Evolutionary conservation across 106 monocot genomes (phyloP), one percentile per base, ranked within the genome.

Genomic region (Triglochin maritima): DNA sequence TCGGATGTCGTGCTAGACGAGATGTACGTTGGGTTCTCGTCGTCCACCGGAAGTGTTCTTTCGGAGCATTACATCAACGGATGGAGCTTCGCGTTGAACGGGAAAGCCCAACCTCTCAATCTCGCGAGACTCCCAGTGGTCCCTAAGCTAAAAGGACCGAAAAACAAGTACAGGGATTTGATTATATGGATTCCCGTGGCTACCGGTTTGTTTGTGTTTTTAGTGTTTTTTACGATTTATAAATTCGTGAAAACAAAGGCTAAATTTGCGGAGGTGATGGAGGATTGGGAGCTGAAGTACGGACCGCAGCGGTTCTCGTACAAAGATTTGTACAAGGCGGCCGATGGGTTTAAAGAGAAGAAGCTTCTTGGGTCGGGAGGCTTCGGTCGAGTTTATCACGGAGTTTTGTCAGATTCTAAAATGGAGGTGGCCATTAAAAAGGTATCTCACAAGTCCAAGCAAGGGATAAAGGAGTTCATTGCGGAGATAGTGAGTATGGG

Each of bases 401-500:
- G 70, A 6, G 17, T 60, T 3, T 4, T 70, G 47, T 58, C 59
- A 15, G 3, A 13, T 4, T 9, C 15, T 8, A 59, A 70, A 5
- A 2, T 29, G 10, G 70, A 58, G 13, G 68, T 68, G 7, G 68
- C 68, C 9, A 57, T 68, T 11, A 68, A 68, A 13, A 68, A 57
- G 43, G 29, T 68, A 7, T 68, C 68, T 56, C 68, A 68, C 17
- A 54, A 57, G 4, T 68, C 68, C 3, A 55, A 56, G 8, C 68
- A 68, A 11, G 68, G 68, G 41, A 68, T 68, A 12, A 55, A 44
- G 44, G 68, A 68, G 54, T 68, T 68, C 55, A 11, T 68, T 8
- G 41, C 68, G 54, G 68, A 68, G 68, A 44, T 68, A n/a, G 68
- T 14, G 56, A 68, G 56, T 56, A 57, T 68, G 13, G 68, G 68